Conservation (phyloP, 108 stramenopile genomes). For the Pseudonitzschia multiseries region DNA sequence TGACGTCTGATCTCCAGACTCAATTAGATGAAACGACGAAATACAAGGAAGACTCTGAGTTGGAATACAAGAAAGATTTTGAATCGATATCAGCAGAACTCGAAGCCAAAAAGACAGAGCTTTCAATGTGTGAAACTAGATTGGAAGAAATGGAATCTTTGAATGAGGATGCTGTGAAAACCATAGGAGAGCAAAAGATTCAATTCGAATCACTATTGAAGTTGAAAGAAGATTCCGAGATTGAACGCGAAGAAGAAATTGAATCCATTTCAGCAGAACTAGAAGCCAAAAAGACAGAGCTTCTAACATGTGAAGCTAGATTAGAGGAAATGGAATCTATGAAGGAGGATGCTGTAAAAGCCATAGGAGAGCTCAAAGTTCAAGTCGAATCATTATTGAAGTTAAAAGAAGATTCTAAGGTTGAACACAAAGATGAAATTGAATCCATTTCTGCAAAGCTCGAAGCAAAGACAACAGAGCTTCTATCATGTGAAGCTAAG, state of each 20-base stretch:
- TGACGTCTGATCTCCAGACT: background rate
- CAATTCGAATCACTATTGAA: too few species aligned
- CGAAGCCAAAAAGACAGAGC: background rate
- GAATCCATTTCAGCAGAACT: conserved; percentile 6
- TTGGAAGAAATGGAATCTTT: background rate
- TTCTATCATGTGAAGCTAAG: background rate
- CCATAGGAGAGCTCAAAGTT: too few species aligned
- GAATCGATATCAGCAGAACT: conserved; percentile 4
- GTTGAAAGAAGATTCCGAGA: too few species aligned
- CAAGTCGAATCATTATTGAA: too few species aligned
- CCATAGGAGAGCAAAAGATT: too few species aligned
- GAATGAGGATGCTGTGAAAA: too few species aligned
- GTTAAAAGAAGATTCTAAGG: too few species aligned
- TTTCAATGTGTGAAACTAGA: background rate
- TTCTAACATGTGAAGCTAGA: background rate
- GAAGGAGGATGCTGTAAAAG: too few species aligned
- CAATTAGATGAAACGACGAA: background rate
- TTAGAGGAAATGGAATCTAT: background rate
- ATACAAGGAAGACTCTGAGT: conserved; percentile 2
- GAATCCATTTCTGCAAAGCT: background rate
- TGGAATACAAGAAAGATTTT: conserved; percentile 1
- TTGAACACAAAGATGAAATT: too few species aligned
- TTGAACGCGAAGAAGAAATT: too few species aligned
- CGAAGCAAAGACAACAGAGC: background rate
- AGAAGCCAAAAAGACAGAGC: background rate